Percentiles rank a stretch among this genome's conserved stretches.
Evolutionary conservation across 1,139 yeast species (phyloP).

Genomic region (Saccharomyces hybrid): DNA sequence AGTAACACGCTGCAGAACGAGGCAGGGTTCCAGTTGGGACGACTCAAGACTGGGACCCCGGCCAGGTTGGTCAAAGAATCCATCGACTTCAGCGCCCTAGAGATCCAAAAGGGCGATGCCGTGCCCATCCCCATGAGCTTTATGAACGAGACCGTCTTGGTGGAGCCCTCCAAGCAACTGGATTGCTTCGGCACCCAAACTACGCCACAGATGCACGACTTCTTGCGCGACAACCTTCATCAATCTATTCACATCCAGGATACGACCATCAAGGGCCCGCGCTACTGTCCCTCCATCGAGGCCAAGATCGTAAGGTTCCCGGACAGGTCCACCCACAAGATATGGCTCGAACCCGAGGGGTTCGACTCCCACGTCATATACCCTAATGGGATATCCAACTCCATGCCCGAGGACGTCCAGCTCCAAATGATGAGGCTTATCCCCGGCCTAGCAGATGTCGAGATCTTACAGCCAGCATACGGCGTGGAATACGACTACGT

Average conservation of each 20-base stretch:
- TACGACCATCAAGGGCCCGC: constrained; percentile 81
- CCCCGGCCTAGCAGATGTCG: constrained; percentile 82
- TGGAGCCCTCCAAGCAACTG: constrained; percentile 48
- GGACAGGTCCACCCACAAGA: constrained; percentile 64
- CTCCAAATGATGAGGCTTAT: constrained; percentile 62
- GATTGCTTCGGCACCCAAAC: constrained; percentile 75
- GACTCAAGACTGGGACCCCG: constrained; percentile 96
- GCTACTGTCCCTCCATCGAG: constrained; percentile 96
- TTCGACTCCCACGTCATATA: constrained; percentile 75
- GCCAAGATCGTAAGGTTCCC: constrained; percentile 78
- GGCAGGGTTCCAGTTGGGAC: constrained; percentile 77
- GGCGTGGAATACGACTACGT: constrained; percentile 97
- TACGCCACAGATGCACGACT: constrained; percentile 62
- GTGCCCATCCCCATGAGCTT: constrained; percentile 89
- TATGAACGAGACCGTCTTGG: constrained; percentile 55
- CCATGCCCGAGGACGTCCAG: constrained; percentile 95
- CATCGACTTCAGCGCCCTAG: constrained; percentile 55
- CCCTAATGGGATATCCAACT: constrained; percentile 93
- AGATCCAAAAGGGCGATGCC: constrained; percentile 67
- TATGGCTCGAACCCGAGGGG: constrained; percentile 98
- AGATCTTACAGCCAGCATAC: constrained; percentile 89
- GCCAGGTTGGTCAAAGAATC: constrained; percentile 71
- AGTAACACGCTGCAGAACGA: constrained; percentile 59
- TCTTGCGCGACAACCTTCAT: constrained; percentile 63
- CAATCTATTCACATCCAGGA: constrained; percentile 86